These are phyloP conservation scores for Trichocomaceae sp. DNA, from an alignment of 2,329 filamentous ascomycete species.

Conservation along the genomic window DNA sequence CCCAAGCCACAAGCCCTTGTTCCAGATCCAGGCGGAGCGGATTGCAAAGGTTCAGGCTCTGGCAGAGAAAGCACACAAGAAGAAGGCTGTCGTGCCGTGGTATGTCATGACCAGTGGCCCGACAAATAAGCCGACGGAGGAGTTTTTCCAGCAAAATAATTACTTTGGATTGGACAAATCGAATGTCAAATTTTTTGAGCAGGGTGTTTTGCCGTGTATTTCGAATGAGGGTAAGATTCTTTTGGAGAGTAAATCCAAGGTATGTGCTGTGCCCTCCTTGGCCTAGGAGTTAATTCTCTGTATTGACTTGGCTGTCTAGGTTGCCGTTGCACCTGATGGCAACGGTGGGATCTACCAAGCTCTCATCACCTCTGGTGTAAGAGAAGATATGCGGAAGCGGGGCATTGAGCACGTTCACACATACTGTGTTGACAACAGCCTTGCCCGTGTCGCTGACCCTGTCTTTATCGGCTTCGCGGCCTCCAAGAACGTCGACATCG, in stretches of 20 bases:
- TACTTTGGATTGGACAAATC: slow-evolving; percentile 84
- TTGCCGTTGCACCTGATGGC: slow-evolving; percentile 92
- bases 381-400: slow-evolving; percentile 80
- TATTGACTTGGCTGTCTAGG: slow-evolving; percentile 30
- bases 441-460: slow-evolving; percentile 97
- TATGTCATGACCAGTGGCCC: slow-evolving; percentile 99
- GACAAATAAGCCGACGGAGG: slow-evolving; percentile 82
- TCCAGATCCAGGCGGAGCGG: slow-evolving; percentile 94
- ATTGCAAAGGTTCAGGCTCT: slow-evolving; percentile 80
- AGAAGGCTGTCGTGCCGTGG: slow-evolving; percentile 73
- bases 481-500: slow-evolving; percentile 82
- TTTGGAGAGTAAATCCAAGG: slow-evolving; percentile 80
- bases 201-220: slow-evolving; percentile 93
- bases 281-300: background rate
- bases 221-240: slow-evolving; percentile 97
- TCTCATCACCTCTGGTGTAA: slow-evolving; percentile 69
- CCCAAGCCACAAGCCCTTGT: slow-evolving; percentile 86
- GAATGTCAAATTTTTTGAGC: slow-evolving; percentile 91
- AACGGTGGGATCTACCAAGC: slow-evolving; percentile 97
- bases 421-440: slow-evolving; percentile 98
- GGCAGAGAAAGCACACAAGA: slow-evolving; percentile 62
- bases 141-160: slow-evolving; percentile 81
- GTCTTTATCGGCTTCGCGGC: slow-evolving; percentile 92
- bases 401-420: slow-evolving; percentile 93
- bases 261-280: slow-evolving; percentile 23